Conservation (phyloP, 768 basidiomycete species). For the Amanita polypyramis region DNA sequence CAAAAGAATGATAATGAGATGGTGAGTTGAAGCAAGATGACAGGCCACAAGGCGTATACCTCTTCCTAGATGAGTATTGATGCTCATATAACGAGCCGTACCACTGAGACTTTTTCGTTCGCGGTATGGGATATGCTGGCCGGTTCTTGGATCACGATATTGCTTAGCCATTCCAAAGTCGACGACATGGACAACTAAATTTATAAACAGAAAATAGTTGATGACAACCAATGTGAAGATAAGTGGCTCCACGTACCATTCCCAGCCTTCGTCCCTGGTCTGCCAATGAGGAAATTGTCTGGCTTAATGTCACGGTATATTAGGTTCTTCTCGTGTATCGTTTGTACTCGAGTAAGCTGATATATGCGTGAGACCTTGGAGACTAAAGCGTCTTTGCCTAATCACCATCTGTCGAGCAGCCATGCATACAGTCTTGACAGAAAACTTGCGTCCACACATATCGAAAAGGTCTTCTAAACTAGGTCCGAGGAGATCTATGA, state of each 20-base stretch:
- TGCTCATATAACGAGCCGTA: slow-evolving; percentile 99
- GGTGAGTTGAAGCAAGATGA: slow-evolving; percentile 5
- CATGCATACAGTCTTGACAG: slow-evolving; percentile 98
- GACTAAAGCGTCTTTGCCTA: neutral
- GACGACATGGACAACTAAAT: slow-evolving; percentile 78
- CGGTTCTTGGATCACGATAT: slow-evolving; percentile 97
- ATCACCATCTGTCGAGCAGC: slow-evolving; percentile 91
- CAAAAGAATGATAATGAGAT: neutral
- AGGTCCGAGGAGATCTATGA: slow-evolving; percentile 95
- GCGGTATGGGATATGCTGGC: slow-evolving; percentile 98
- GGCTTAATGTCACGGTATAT: slow-evolving; percentile 99
- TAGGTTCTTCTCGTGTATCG: slow-evolving; percentile 98
- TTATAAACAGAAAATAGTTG: neutral
- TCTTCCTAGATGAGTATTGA: slow-evolving; percentile 96
- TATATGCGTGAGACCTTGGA: slow-evolving; percentile 3
- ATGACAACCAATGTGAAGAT: slow-evolving; percentile 1
- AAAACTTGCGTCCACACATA: slow-evolving; percentile 97
- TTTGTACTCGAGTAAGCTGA: slow-evolving; percentile 90
- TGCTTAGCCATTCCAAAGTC: slow-evolving; percentile 99
- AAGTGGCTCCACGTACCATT: slow-evolving; percentile 45
- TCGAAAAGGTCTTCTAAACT: slow-evolving; percentile 97
- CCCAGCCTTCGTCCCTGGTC: slow-evolving; percentile 82
- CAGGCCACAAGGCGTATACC: slow-evolving; percentile 36
- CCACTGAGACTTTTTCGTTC: slow-evolving; percentile 96
- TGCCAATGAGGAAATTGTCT: slow-evolving; percentile 96